Conservation (phyloP, 257 asterid genomes). For the Thymus mandschuricus region DNA sequence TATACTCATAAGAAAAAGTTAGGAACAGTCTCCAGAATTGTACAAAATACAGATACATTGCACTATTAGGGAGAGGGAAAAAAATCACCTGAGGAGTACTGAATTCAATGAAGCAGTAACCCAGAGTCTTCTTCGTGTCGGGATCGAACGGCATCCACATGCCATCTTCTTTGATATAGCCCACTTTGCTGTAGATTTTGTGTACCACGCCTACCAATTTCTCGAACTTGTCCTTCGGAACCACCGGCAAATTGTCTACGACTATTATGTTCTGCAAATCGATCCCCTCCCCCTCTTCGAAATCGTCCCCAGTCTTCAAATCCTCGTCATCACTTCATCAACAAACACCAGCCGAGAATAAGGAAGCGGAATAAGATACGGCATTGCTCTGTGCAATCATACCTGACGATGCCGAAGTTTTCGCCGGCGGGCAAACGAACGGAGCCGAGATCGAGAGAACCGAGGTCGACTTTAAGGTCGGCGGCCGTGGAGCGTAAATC, state of each 20-base stretch:
- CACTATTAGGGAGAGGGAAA: background rate
- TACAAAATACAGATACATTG: too few species aligned
- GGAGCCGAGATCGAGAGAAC: slow-evolving; percentile 62
- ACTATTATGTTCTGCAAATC: slow-evolving; percentile 66
- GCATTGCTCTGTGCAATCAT: background rate
- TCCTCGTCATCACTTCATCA: slow-evolving; percentile 78
- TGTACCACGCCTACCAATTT: slow-evolving; percentile 76
- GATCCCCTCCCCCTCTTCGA: slow-evolving; percentile 49
- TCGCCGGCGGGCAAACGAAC: slow-evolving; percentile 72
- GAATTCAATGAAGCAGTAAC: slow-evolving; percentile 81
- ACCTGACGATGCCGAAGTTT: slow-evolving; percentile 74
- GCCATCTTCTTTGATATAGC: slow-evolving; percentile 75
- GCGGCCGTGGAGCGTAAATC: slow-evolving; percentile 58
- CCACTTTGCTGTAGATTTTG: slow-evolving; percentile 74
- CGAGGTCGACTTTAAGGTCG: slow-evolving; percentile 53
- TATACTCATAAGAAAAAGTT: too few species aligned
- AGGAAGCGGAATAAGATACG: background rate
- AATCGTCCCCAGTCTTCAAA: slow-evolving; percentile 57
- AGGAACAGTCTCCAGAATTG: too few species aligned
- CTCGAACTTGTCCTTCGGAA: slow-evolving; percentile 72
- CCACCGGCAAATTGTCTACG: slow-evolving; percentile 86
- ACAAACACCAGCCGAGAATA: slow-evolving; percentile 11
- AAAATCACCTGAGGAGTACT: slow-evolving; percentile 71
- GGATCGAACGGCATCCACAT: slow-evolving; percentile 85
- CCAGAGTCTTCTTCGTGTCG: slow-evolving; percentile 64